phyloP scores from a whole-genome alignment of 345 rosid genomes.

The Anacardium occidentale region DNA sequence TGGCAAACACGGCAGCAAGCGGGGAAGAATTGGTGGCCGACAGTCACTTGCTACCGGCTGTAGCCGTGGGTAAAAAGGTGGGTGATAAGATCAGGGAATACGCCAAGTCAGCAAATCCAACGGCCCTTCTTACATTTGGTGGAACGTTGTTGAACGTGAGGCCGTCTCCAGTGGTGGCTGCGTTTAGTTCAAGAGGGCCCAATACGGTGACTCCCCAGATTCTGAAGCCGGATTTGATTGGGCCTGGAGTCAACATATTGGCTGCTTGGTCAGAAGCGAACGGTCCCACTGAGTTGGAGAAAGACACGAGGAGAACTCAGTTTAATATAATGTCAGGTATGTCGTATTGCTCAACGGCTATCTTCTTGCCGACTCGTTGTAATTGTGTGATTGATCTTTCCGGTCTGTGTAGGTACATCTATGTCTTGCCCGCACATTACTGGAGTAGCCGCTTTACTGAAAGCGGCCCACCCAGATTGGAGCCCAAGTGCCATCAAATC shows the following conservation, averaged over 20 bases:
- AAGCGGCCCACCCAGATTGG: conserved; percentile 87
- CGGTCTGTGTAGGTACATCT: conserved; percentile 92
- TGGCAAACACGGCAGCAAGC: conserved; percentile 59
- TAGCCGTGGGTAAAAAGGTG: conserved; percentile 63
- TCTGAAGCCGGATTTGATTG: conserved; percentile 89
- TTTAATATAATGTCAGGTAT: conserved; percentile 89
- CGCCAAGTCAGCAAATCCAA: conserved; percentile 47
- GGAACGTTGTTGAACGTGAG: conserved; percentile 65
- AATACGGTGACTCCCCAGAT: conserved; percentile 68
- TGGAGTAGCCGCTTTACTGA: conserved; percentile 77
- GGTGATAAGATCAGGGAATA: conserved; percentile 64
- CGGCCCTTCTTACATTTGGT: conserved; percentile 49
- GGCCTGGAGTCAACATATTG: conserved; percentile 82
- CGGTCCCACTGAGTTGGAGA: conserved; percentile 74
- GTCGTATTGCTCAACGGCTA: conserved; percentile 22
- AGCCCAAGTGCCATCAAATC: conserved; percentile 91
- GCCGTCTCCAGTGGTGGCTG: conserved; percentile 90
- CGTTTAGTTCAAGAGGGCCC: conserved; percentile 91
- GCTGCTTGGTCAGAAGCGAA: conserved; percentile 82
- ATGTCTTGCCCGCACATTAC: conserved; percentile 98
- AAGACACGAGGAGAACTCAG: conserved; percentile 53
- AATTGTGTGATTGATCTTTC: no score
- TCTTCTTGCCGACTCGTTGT: not conserved
- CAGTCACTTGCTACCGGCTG: conserved; percentile 71
- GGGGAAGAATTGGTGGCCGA: conserved; percentile 88